These are phyloP conservation scores for Nicotiana tabacum DNA, from an alignment of 257 asterid genomes.

Conservation along the genomic window DNA sequence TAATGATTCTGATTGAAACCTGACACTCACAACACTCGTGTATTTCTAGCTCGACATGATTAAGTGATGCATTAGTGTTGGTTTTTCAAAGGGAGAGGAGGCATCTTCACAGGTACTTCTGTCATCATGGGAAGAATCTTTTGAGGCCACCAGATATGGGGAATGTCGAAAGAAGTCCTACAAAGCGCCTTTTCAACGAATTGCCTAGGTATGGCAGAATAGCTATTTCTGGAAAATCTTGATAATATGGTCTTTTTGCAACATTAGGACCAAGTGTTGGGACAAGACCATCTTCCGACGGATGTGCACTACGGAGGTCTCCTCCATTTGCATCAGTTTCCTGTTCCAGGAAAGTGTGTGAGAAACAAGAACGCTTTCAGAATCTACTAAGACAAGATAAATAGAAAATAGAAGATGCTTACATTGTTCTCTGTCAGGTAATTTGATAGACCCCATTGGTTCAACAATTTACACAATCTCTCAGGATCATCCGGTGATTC, in stretches of 20 bases:
- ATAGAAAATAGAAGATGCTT: not conserved
- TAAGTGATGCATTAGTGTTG: not conserved
- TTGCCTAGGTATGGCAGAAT: slow-evolving; percentile 5
- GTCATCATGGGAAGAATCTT: not conserved
- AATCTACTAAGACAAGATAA: not conserved
- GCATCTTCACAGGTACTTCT: not conserved
- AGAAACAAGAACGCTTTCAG: not conserved
- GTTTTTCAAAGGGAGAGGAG: not conserved
- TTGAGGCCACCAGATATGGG: slow-evolving; percentile 7
- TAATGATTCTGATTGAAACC: not conserved
- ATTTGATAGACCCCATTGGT: not conserved
- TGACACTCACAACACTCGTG: not conserved
- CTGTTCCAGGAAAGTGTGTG: not conserved
- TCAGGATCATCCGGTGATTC: slow-evolving; percentile 10
- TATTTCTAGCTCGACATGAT: not conserved
- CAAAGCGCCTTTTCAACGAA: slow-evolving; percentile 11
- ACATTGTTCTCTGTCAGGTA: not conserved
- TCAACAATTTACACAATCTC: slow-evolving; percentile 6
- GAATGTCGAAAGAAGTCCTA: not conserved
- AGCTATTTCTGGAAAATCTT: slow-evolving; percentile 7
- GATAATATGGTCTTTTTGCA: slow-evolving; percentile 9
- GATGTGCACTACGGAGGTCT: not conserved
- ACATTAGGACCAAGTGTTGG: not conserved
- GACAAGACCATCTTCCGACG: not conserved
- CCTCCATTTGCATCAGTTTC: not conserved